A percentile compares a stretch with the other conserved stretches of the same genome.
These are phyloP conservation scores for Cladosporium cucumerinum DNA, from an alignment of 2,329 filamentous ascomycete species.

Conservation along the genomic window DNA sequence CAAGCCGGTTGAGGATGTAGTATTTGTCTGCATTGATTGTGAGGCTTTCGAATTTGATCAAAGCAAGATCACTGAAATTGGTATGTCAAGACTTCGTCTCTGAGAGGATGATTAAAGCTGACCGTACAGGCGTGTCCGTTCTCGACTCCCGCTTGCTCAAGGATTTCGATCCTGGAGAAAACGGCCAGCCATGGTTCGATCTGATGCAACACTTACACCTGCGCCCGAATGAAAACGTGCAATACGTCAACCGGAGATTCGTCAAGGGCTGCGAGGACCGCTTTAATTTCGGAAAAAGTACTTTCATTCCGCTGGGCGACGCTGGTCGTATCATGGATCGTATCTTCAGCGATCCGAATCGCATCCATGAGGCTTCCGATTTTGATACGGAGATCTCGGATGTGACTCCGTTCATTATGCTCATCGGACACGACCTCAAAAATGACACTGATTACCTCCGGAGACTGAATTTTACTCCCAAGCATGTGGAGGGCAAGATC, in stretches of 20 bases:
- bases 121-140: not conserved
- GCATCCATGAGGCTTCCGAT: constrained; percentile 24
- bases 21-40: constrained; percentile 78
- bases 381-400: not conserved
- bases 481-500: constrained; percentile 58
- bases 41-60: constrained; percentile 73
- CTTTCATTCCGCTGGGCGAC: constrained; percentile 49
- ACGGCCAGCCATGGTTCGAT: constrained; percentile 63
- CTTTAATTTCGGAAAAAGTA: constrained; percentile 69
- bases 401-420: constrained; percentile 54
- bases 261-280: constrained; percentile 68
- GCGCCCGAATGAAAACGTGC: constrained; percentile 65
- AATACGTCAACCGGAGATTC: constrained; percentile 65
- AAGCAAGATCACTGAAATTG: constrained; percentile 75
- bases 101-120: not conserved
- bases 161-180: constrained; percentile 56
- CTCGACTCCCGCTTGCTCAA: constrained; percentile 66
- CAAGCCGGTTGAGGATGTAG: constrained; percentile 39
- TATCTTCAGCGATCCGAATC: constrained; percentile 57
- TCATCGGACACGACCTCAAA: constrained; percentile 73
- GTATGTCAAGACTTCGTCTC: constrained; percentile 54
- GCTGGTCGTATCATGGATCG: constrained; percentile 46
- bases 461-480: constrained; percentile 60
- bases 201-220: constrained; percentile 70
- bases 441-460: constrained; percentile 67